Evolutionary conservation across 148 eudicot species (phyloP).

Genomic region (Mesembryanthemum crystallinum): DNA sequence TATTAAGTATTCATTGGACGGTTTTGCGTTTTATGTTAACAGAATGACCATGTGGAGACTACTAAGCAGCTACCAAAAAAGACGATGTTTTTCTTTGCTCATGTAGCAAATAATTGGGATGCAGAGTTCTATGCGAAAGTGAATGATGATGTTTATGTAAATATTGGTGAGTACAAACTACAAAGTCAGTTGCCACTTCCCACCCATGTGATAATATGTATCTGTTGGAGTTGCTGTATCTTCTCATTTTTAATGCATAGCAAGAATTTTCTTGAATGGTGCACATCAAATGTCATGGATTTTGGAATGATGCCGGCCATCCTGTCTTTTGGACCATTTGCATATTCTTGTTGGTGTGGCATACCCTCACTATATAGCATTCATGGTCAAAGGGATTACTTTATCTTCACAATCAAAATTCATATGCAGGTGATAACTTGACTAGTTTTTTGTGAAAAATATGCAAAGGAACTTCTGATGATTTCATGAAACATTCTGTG

Average conservation of each 20-base stretch:
- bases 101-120: constrained; percentile 70
- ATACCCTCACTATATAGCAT: not conserved
- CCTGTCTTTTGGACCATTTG: not conserved
- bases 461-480: not conserved
- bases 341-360: constrained; percentile 1
- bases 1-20: constrained; percentile 13
- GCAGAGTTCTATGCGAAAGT: constrained; percentile 86
- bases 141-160: constrained; percentile 72
- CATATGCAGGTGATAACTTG: constrained; percentile 4
- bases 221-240: constrained; percentile 8
- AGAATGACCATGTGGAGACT: constrained; percentile 80
- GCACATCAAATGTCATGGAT: not conserved
- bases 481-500: not conserved
- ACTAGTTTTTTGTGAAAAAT: not conserved
- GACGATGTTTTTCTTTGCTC: constrained; percentile 76
- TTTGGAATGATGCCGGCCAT: not conserved
- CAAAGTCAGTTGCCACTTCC: not conserved
- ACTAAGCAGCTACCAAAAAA: constrained; percentile 62
- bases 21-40: constrained; percentile 17
- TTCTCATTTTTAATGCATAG: not conserved
- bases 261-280: not conserved
- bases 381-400: not conserved
- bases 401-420: not conserved
- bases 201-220: constrained; percentile 2
- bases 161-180: constrained; percentile 56